Evolutionary conservation across 192 early-diverging fungal species (phyloP).

Genomic region (Coemansia sp.): DNA sequence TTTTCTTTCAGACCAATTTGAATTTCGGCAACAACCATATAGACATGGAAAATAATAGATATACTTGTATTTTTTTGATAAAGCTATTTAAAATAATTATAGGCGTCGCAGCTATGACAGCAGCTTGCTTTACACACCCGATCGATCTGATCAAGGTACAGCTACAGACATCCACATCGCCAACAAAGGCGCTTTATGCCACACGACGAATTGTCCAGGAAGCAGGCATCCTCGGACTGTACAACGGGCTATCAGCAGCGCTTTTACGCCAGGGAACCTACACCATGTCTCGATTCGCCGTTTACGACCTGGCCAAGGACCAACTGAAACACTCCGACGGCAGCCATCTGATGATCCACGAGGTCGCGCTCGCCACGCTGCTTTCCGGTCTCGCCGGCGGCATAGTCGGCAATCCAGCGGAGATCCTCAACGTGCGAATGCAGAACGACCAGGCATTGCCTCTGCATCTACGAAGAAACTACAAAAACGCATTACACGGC

Average conservation of each 20-base stretch:
- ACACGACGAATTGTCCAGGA: slow-evolving; percentile 68
- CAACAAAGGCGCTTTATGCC: slow-evolving; percentile 40
- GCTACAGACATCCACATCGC: slow-evolving; percentile 68
- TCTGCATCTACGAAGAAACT: slow-evolving; percentile 60
- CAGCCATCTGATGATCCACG: slow-evolving; percentile 3
- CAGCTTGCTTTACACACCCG: slow-evolving; percentile 69
- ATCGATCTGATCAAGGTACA: slow-evolving; percentile 89
- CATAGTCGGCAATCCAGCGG: slow-evolving; percentile 70
- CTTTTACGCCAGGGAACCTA: slow-evolving; percentile 75
- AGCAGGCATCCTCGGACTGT: slow-evolving; percentile 79
- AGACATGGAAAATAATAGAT: too few species aligned
- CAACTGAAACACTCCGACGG: slow-evolving; percentile 14
- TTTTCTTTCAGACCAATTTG: too few species aligned
- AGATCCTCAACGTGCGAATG: slow-evolving; percentile 81
- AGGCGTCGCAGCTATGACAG: slow-evolving; percentile 52
- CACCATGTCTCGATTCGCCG: slow-evolving; percentile 74
- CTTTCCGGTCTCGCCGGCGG: slow-evolving; percentile 58
- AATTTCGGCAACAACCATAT: too few species aligned
- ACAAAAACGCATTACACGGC: slow-evolving; percentile 67
- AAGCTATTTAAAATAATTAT: too few species aligned
- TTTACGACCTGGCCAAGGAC: slow-evolving; percentile 60
- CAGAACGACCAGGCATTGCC: slow-evolving; percentile 74
- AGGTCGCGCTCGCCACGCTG: slow-evolving; percentile 25
- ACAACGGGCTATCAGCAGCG: slow-evolving; percentile 70
- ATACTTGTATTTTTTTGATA: neutral